phyloP scores from a whole-genome alignment of 2,329 filamentous ascomycete genomes.

The Dryadomyces sulphureus region DNA sequence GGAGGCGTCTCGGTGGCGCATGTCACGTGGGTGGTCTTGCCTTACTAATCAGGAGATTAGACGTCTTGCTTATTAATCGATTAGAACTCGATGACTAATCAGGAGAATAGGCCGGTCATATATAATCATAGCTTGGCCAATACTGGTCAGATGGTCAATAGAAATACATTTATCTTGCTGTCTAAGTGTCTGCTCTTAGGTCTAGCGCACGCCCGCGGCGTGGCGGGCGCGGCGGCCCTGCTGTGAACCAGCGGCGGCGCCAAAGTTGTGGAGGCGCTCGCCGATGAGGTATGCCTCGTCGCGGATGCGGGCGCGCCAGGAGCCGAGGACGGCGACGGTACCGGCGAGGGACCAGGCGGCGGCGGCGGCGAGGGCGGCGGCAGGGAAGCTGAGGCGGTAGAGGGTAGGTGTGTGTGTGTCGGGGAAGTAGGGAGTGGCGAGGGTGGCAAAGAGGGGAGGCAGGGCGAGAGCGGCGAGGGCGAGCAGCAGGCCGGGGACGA shows the following conservation, averaged over 20 bases:
- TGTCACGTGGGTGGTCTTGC: no score
- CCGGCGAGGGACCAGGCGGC: slow-evolving; percentile 30
- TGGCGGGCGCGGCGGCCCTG: background rate
- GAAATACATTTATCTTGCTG: no score
- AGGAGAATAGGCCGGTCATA: no score
- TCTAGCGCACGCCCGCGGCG: background rate
- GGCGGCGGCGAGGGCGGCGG: slow-evolving; percentile 35
- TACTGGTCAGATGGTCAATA: no score
- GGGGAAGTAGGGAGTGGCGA: slow-evolving; percentile 18
- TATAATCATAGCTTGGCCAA: no score
- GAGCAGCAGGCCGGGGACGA: slow-evolving; percentile 58
- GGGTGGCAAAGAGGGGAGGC: slow-evolving; percentile 45
- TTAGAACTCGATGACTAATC: no score
- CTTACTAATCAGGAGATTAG: no score
- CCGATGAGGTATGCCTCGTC: slow-evolving; percentile 96
- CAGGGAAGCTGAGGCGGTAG: slow-evolving; percentile 56
- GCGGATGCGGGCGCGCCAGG: slow-evolving; percentile 69
- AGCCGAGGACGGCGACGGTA: slow-evolving; percentile 46
- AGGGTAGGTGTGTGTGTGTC: slow-evolving; percentile 11
- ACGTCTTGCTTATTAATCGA: no score
- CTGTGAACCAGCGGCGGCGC: slow-evolving; percentile 17
- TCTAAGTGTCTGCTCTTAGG: no score
- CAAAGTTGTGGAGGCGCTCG: slow-evolving; percentile 89
- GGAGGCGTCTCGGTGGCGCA: no score
- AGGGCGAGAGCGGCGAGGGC: slow-evolving; percentile 45